Evolutionary conservation across 495 filamentous ascomycete species (phyloP), one percentile per base, ranked within the genome.

Genomic region (Bombardia bombarda): DNA sequence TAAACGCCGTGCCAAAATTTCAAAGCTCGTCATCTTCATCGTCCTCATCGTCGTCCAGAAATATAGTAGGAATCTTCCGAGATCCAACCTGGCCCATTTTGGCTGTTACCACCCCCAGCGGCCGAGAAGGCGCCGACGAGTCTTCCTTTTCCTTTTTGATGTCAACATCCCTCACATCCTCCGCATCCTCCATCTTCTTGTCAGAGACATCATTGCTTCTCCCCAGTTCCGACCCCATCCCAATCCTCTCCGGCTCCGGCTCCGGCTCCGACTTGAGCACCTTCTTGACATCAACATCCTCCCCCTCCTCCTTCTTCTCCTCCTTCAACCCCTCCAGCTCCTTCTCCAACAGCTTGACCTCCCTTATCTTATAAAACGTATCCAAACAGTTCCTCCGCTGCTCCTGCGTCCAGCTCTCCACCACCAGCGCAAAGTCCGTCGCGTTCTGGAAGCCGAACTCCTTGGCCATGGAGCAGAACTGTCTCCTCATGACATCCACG

Each of bases 361-460:
- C 61, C 17, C 75, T 56, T 40, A 50, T 58, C 45, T 50, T 56
- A 66, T 98, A 96, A 73, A 94, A 97, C 28, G 62, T 67, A 40
- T 95, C 87, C 45, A 98, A 69, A 61, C 79, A 87, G 39, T 80
- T 77, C 52, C 84, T 71, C 56, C 92, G 60, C 65, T 93, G 76
- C 53, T 81, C 86, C 66, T 90, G 87, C 45, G 87, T 95, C 89
- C 87, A 92, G 20, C 84, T 78, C 63, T 98, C 92, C 10, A 98
- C 92, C 7, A 88, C 83, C 33, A 95, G 72, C 34, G 90, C 93
- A 75, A 98, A 98, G 50, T 94, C 86, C 6, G 78, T 84, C 6
- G 79, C 80, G 65, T 78, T 79, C 5, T 69, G 60, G 58, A 87
- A 95, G 30, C 87, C 87, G 63, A 88, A 84, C 32, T 72, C 73